Conservation (phyloP, 2,329 filamentous ascomycete genomes). For the Phialocephala subalpina region DNA sequence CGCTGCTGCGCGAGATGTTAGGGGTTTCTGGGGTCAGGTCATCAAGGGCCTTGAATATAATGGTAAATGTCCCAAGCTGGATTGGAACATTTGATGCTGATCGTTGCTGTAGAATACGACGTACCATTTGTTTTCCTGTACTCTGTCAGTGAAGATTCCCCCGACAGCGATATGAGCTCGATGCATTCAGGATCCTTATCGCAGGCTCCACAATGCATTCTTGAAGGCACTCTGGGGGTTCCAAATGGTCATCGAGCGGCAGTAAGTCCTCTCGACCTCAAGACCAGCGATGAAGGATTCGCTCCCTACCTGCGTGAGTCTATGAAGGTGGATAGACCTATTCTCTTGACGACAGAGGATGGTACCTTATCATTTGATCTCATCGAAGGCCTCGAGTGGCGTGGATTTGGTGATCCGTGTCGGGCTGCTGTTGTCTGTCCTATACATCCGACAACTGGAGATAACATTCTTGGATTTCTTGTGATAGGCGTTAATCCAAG, state of each 20-base stretch:
- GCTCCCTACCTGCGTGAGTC: slow-evolving; percentile 79
- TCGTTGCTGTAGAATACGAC: slow-evolving; percentile 62
- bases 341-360: slow-evolving; percentile 72
- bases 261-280: slow-evolving; percentile 70
- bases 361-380: slow-evolving; percentile 71
- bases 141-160: slow-evolving; percentile 74
- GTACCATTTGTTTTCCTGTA: slow-evolving; percentile 82
- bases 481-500: slow-evolving; percentile 82
- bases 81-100: slow-evolving; percentile 19
- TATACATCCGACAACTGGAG: slow-evolving; percentile 77
- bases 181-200: slow-evolving; percentile 72
- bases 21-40: slow-evolving; percentile 77
- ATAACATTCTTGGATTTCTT: slow-evolving; percentile 79
- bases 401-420: slow-evolving; percentile 76
- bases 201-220: slow-evolving; percentile 68
- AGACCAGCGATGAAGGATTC: slow-evolving; percentile 74
- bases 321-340: slow-evolving; percentile 72
- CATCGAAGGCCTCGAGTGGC: slow-evolving; percentile 72
- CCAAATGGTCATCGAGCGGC: slow-evolving; percentile 69
- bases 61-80: slow-evolving; percentile 40
- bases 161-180: slow-evolving; percentile 76
- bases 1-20: slow-evolving; percentile 74
- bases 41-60: slow-evolving; percentile 75
- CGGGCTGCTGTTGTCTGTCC: slow-evolving; percentile 78
- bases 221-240: slow-evolving; percentile 78